Percentiles rank a stretch among this genome's conserved stretches.
Evolutionary conservation across 2,329 filamentous ascomycete genomes (phyloP).

Genomic region (Nemania sp.): DNA sequence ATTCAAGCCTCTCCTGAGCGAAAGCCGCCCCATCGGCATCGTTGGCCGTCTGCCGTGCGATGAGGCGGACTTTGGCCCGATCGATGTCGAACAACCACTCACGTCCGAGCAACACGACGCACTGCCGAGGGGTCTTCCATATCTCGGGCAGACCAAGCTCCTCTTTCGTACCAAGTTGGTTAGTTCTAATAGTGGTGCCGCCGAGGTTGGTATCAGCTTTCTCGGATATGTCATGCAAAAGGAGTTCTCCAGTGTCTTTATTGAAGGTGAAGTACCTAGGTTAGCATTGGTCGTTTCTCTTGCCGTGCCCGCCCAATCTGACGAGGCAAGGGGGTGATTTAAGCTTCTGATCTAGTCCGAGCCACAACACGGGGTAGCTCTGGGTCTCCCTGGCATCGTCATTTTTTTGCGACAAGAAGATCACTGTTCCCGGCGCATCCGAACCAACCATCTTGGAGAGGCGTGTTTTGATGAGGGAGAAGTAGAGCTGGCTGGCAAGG

Average conservation of each 20-base stretch:
- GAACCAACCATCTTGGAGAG: no score
- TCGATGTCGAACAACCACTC: not conserved
- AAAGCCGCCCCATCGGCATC: no score
- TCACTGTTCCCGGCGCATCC: no score
- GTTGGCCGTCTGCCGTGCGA: no score
- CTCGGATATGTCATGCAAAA: not conserved
- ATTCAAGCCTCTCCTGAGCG: not conserved
- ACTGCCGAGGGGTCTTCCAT: not conserved
- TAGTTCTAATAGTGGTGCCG: not conserved
- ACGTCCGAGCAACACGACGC: not conserved
- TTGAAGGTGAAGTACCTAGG: not conserved
- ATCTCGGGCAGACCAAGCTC: not conserved
- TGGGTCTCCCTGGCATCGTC: no score
- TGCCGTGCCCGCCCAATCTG: not conserved
- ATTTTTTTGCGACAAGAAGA: no score
- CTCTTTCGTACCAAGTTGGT: not conserved
- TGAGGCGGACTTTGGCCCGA: not conserved
- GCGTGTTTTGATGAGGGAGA: no score
- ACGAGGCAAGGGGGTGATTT: not conserved
- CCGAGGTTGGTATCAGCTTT: not conserved
- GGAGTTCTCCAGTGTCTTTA: not conserved
- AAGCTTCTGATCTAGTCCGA: not conserved
- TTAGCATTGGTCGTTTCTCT: not conserved
- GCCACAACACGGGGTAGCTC: not conserved
- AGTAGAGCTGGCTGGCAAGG: no score